Evolutionary conservation across 2,329 filamentous ascomycete genomes (phyloP).

Genomic region (Emericellopsis atlantica): DNA sequence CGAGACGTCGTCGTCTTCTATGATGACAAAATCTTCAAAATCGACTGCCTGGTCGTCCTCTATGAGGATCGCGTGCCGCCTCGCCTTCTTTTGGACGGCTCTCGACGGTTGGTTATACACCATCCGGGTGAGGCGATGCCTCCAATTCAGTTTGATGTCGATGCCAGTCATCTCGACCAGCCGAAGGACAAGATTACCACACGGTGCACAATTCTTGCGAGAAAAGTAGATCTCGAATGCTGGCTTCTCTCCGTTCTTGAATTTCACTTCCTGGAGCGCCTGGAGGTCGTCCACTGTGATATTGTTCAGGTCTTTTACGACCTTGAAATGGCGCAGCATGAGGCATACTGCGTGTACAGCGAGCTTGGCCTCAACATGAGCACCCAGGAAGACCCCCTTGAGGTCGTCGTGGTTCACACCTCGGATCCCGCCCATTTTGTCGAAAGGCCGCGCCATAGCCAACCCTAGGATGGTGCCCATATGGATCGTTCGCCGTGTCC

Average conservation of each 20-base stretch:
- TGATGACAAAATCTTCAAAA: background rate
- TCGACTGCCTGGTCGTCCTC: background rate
- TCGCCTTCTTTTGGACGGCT: background rate
- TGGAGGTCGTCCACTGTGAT: conserved; percentile 9
- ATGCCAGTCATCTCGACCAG: conserved; percentile 15
- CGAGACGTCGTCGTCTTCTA: no score
- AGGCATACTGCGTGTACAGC: conserved; percentile 17
- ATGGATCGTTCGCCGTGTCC: conserved; percentile 15
- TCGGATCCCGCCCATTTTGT: conserved; percentile 5
- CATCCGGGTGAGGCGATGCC: conserved; percentile 12
- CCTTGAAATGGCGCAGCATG: conserved; percentile 12
- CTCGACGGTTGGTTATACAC: conserved; percentile 8
- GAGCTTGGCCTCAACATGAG: conserved; percentile 27
- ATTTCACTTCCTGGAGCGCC: conserved; percentile 9
- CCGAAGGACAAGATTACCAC: conserved; percentile 10
- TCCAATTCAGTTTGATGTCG: conserved; percentile 12
- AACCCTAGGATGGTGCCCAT: conserved; percentile 16
- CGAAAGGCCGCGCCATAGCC: conserved; percentile 15
- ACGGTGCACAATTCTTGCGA: conserved; percentile 16
- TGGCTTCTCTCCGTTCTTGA: conserved; percentile 13
- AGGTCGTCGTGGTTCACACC: background rate
- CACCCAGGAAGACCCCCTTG: conserved; percentile 15
- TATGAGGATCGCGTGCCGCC: background rate
- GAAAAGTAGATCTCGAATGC: conserved; percentile 21
- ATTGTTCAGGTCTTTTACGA: conserved; percentile 9